phyloP scores from a whole-genome alignment of 73 alveolate species.

The Paramecium caudatum region DNA sequence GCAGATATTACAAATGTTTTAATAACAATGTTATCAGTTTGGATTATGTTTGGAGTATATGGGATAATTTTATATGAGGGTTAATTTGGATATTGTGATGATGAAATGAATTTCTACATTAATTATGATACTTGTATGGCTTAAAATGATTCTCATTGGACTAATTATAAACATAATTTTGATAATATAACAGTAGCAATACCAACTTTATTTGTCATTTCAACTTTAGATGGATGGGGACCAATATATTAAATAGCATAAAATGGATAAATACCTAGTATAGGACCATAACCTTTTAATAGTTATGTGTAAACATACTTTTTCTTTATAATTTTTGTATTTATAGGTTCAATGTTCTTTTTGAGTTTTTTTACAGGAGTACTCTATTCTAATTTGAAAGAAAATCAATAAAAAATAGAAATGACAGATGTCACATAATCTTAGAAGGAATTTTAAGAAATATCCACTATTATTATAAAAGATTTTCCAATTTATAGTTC shows the following conservation, averaged over 20 bases:
- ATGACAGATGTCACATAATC: constrained; percentile 5
- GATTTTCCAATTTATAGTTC: constrained; percentile 24
- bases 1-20: constrained; percentile 7
- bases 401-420: constrained; percentile 1
- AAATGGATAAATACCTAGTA: not conserved
- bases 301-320: constrained; percentile 1
- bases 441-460: constrained; percentile 17
- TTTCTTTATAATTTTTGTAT: constrained; percentile 6
- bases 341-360: constrained; percentile 65
- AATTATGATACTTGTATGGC: constrained; percentile 25
- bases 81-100: constrained; percentile 64
- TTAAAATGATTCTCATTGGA: not conserved
- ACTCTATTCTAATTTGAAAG: constrained; percentile 8
- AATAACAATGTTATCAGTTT: constrained; percentile 21
- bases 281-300: constrained; percentile 26
- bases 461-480: constrained; percentile 7
- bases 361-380: constrained; percentile 48
- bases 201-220: constrained; percentile 40
- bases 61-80: constrained; percentile 40
- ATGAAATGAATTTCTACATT: not conserved
- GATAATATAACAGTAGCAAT: constrained; percentile 30
- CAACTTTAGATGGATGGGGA: constrained; percentile 65
- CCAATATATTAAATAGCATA: constrained; percentile 35
- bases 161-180: constrained; percentile 47
- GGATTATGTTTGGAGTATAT: constrained; percentile 61